These are phyloP conservation scores for Russula vinacea DNA, from an alignment of 768 basidiomycete genomes.

Conservation along the genomic window DNA sequence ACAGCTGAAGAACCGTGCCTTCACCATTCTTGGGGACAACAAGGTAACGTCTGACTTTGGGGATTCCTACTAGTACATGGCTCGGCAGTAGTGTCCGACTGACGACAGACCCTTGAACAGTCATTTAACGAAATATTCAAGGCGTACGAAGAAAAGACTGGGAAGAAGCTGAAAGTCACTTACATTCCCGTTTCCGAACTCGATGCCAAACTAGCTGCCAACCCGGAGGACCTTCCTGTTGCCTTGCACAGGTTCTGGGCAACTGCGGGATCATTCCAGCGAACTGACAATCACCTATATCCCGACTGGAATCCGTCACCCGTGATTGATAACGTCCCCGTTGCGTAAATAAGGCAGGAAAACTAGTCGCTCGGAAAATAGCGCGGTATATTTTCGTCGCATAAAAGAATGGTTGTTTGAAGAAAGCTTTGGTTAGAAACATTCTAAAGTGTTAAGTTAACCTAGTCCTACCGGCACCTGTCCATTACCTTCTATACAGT, in stretches of 20 bases:
- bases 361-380: neutral
- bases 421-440: no score
- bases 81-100: neutral
- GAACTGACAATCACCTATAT: conserved; percentile 21
- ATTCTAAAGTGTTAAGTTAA: no score
- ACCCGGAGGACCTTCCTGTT: neutral
- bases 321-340: neutral
- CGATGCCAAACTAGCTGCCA: neutral
- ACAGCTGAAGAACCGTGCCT: neutral
- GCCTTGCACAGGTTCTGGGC: neutral
- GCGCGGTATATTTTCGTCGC: no score
- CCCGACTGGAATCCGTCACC: conserved; percentile 9
- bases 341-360: neutral
- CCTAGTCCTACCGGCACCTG: no score
- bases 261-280: neutral
- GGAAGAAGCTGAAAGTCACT: neutral
- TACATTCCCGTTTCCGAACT: neutral
- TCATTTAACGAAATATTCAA: neutral
- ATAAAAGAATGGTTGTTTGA: no score
- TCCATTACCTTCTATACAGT: no score
- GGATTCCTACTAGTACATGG: no score
- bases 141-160: neutral
- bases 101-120: neutral
- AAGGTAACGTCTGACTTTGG: neutral
- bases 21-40: neutral